Base-by-base conservation (phyloP, 345 rosid genomes). In the Mangifera indica region DNA sequence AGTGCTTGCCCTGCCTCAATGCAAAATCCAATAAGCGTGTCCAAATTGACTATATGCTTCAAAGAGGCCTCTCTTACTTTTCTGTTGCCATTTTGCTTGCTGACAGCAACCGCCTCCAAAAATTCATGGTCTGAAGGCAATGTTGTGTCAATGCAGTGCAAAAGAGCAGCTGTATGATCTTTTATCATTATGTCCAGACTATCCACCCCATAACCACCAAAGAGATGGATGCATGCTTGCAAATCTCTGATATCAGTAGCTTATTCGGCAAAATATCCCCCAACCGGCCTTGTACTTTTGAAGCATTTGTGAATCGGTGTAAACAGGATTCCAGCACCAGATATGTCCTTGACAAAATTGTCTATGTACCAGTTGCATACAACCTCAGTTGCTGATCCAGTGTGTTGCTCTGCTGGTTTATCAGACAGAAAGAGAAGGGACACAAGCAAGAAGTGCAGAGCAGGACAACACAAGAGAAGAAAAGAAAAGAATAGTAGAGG, bases 361-460 rank as follows among this genome's bases (percentile, higher is more conserved):
- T 95, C 98, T 62, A 95, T 85, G 84, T 95, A 93, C 99, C 99
- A 95, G 83, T 88, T 93, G 90, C 99, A 93, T 10, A 93, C 96
- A 60, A 85, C 79, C 81, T 93, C 99, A 72, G 85, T 81, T 61
- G 97, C 96, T 52, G 96, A 86, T 86, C 98, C 99, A 71, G 85
- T 80, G 42, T 80, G 87, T 81, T 80, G 96, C 77, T 93, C 96
- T 14, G 77, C 82, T 79, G 89, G 85, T 76, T 86, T 89, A 72
- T 93, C 96, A 63, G 88, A 92, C 63, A 74, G n/a, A n/a, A n/a
- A n/a, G n/a, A n/a, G n/a, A n/a, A n/a, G n/a, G n/a, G n/a, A n/a
- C n/a, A n/a, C n/a, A n/a, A n/a, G n/a, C n/a, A n/a, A n/a, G n/a
- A n/a, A n/a, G n/a, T n/a, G n/a, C n/a, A n/a, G n/a, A n/a, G n/a